Base-by-base conservation (phyloP, 352 stramenopile species). In the Pythium graminicola region DNA sequence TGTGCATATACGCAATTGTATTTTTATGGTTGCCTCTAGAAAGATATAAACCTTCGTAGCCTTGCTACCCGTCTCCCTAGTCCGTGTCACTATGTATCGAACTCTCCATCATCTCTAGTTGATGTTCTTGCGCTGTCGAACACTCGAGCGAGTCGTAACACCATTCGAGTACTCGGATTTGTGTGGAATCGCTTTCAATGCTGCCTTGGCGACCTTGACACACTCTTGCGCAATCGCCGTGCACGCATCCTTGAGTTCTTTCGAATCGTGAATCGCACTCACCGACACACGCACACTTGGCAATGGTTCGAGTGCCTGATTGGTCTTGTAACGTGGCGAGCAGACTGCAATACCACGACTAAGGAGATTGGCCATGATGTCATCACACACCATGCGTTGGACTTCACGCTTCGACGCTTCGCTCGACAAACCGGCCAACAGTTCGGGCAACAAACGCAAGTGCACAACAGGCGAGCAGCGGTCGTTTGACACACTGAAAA, bases 221-320 rank as follows among this genome's bases (percentile, higher is more conserved):
- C 76, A 84, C 48, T 82, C 78, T 41, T 69, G 68, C 11, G 71
- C 69, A 33, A 92, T 77, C 23, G 68, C 36, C 41, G 78, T 74
- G 57, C 71, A 84, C 13, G 81, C 81, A 4, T 62, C 53, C 44
- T 75, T 58, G 16, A 92, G 52, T 19, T 89, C 72, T 62, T 80
- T 62, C 13, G 54, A 28, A 38, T 72, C 73, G 64, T 92, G 81
- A 45, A 80, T 80, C 11, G 76, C 81, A 43, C 74, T 89, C 33
- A 92, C 69, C 17, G 76, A 85, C 50, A 89, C 67, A 39, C 81
- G 81, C 60, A 92, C 70, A 57, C 78, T 92, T 10, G 79, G 66
- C 53, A 89, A 29, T 20, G 77, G 75, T 54, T 89, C 74, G 29
- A 73, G 57, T 36, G 57, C 59, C 60, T 87, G 75, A 52, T 72